These are phyloP conservation scores for Microascus cirrosus DNA, from an alignment of 2,329 filamentous ascomycete species.

Conservation along the genomic window DNA sequence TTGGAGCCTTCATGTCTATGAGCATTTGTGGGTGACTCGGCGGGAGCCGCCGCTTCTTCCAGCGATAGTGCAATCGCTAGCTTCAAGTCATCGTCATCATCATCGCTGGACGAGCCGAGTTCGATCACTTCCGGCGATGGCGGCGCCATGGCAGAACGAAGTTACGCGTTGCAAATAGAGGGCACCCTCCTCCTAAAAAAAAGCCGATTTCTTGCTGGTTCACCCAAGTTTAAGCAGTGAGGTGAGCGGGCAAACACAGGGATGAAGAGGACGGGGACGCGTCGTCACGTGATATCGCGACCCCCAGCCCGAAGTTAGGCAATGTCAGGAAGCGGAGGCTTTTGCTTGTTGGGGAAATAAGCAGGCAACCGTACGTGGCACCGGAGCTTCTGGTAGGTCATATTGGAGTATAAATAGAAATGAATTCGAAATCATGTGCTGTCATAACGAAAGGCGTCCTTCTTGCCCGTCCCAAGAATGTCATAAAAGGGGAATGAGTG, in stretches of 20 bases:
- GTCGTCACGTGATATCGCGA: constrained; percentile 1
- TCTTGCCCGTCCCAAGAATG: not conserved
- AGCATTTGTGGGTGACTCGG: not conserved
- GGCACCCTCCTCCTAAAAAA: no score
- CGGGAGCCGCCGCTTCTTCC: constrained; percentile 11
- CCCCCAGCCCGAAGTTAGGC: not conserved
- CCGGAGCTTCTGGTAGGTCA: not conserved
- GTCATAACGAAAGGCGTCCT: not conserved
- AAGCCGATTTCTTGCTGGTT: not conserved
- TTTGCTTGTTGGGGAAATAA: not conserved
- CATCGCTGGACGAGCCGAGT: constrained; percentile 11
- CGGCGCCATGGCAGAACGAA: not conserved
- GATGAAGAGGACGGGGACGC: not conserved
- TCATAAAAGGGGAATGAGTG: not conserved
- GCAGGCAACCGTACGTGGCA: not conserved
- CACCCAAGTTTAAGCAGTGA: not conserved
- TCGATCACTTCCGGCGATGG: constrained; percentile 2
- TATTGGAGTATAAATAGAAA: not conserved
- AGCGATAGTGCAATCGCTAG: constrained; percentile 51
- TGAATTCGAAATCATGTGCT: not conserved
- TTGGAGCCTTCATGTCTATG: not conserved
- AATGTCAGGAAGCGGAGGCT: not conserved
- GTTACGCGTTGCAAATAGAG: not conserved
- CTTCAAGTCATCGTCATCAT: constrained; percentile 41
- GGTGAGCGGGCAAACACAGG: not conserved